A percentile compares a stretch with the other conserved stretches of the same genome.
phyloP scores from a whole-genome alignment of 305 asterid genomes.

The Rubia tinctorum region DNA sequence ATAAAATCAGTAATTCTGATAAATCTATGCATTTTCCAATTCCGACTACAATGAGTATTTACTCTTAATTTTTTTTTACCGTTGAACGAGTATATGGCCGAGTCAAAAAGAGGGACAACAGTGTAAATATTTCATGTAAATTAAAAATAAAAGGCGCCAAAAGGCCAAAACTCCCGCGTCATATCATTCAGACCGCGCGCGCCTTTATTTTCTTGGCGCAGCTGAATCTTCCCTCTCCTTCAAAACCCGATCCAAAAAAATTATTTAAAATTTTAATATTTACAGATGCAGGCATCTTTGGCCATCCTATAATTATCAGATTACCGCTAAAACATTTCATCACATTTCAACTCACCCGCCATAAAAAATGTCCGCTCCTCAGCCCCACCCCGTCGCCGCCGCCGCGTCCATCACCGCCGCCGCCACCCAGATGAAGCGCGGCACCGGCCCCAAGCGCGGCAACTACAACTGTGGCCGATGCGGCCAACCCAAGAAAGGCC shows the following conservation, averaged over 20 bases:
- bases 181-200: neutral
- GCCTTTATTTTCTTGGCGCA: neutral
- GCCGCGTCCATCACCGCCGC: conserved; percentile 61
- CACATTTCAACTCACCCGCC: neutral
- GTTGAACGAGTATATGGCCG: neutral
- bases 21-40: neutral
- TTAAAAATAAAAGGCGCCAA: neutral
- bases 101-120: neutral
- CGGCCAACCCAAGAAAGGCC: conserved; percentile 88
- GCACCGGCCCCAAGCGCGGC: conserved; percentile 74
- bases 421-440: conserved; percentile 34
- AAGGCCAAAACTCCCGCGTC: conserved; percentile 1
- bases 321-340: neutral
- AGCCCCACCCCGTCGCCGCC: conserved; percentile 79
- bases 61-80: neutral
- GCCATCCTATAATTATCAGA: neutral
- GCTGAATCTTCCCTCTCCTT: neutral
- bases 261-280: neutral
- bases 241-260: neutral
- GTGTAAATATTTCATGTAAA: neutral
- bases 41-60: neutral
- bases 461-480: conserved; percentile 89
- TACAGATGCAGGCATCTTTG: neutral
- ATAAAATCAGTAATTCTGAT: neutral
- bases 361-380: conserved; percentile 53